Evolutionary conservation across 768 basidiomycete species (phyloP).

Genomic region (Paxillus rubicundulus): DNA sequence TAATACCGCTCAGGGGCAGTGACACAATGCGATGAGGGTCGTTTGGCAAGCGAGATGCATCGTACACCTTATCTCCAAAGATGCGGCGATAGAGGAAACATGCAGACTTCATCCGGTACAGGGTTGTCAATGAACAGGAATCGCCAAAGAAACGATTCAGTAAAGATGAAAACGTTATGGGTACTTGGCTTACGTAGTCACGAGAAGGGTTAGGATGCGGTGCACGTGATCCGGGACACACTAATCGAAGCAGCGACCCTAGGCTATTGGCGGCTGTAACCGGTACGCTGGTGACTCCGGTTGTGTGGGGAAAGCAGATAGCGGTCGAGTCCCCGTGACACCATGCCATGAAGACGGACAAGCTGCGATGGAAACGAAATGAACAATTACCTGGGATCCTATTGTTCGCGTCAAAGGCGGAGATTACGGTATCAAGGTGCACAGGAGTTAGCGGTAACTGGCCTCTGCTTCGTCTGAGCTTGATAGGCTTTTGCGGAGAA

Average conservation of each 20-base stretch:
- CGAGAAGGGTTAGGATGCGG: slow-evolving; percentile 3
- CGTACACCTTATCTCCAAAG: slow-evolving; percentile 15
- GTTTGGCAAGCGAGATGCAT: slow-evolving; percentile 2
- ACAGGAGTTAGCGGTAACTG: slow-evolving; percentile 28
- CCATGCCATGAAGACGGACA: neutral
- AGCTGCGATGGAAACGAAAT: slow-evolving; percentile 9
- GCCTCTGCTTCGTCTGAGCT: slow-evolving; percentile 19
- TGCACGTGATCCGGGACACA: slow-evolving; percentile 7
- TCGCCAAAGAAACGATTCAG: slow-evolving; percentile 8
- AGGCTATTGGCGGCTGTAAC: too few relatives aligned
- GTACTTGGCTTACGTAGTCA: slow-evolving; percentile 7
- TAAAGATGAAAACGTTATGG: slow-evolving; percentile 14
- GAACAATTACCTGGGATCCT: slow-evolving; percentile 14
- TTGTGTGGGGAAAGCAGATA: slow-evolving; percentile 9
- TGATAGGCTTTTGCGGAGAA: slow-evolving; percentile 38
- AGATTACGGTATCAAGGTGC: slow-evolving; percentile 34
- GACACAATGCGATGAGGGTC: slow-evolving; percentile 16
- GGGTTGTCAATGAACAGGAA: slow-evolving; percentile 22
- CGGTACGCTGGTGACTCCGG: slow-evolving; percentile 5
- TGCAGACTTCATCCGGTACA: slow-evolving; percentile 16
- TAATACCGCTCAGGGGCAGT: slow-evolving; percentile 30
- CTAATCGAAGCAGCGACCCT: slow-evolving; percentile 3
- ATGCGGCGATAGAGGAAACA: slow-evolving; percentile 27
- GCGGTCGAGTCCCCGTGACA: neutral
- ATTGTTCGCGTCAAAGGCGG: slow-evolving; percentile 22